These are phyloP conservation scores for Coniochaeta sp. DNA, from an alignment of 2,329 filamentous ascomycete species.

Conservation along the genomic window DNA sequence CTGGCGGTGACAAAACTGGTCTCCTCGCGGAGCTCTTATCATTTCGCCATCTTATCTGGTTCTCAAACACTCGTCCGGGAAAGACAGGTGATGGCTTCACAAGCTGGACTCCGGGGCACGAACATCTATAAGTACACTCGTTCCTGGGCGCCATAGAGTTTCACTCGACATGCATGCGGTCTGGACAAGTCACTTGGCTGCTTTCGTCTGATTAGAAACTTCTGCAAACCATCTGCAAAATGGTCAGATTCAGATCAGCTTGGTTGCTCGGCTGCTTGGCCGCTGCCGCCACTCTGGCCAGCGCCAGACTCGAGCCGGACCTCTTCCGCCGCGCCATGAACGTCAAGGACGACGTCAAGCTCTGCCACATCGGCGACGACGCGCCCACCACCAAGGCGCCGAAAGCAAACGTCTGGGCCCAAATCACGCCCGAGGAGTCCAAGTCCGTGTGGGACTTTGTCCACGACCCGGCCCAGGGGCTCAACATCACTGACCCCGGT, in stretches of 20 bases:
- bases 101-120: background rate
- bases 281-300: constrained; percentile 1
- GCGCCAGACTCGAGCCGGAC: constrained; percentile 9
- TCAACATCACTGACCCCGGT: constrained; percentile 36
- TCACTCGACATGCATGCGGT: too few relatives aligned
- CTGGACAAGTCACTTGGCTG: background rate
- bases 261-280: constrained; percentile 3
- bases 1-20: background rate
- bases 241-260: background rate
- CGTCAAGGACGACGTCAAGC: constrained; percentile 3
- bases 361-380: constrained; percentile 9
- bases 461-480: constrained; percentile 28
- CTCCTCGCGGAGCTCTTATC: background rate
- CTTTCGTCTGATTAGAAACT: background rate
- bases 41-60: background rate
- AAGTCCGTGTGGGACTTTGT: constrained; percentile 34
- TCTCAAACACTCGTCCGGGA: background rate
- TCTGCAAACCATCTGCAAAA: background rate
- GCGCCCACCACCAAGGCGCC: constrained; percentile 23
- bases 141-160: background rate
- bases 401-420: constrained; percentile 32
- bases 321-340: constrained; percentile 9
- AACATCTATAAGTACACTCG: background rate
- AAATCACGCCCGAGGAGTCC: constrained; percentile 33
- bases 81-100: background rate